These are phyloP conservation scores for Exophiala spinifera DNA, from an alignment of 2,329 filamentous ascomycete genomes.

Conservation along the genomic window DNA sequence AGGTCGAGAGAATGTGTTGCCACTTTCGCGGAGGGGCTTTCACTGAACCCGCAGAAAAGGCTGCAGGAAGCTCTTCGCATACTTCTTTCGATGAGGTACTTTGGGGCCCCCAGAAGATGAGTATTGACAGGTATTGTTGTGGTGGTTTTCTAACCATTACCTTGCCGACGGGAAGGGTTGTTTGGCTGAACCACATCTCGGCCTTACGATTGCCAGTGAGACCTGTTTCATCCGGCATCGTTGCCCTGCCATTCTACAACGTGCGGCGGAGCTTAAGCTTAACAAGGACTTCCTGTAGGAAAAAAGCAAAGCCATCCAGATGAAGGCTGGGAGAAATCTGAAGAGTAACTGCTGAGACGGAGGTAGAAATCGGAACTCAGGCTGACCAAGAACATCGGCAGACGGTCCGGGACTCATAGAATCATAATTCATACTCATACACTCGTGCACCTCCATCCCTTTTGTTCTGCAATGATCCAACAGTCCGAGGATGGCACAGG, in stretches of 20 bases:
- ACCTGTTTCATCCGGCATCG: not conserved
- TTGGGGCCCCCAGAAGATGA: not conserved
- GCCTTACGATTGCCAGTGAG: not conserved
- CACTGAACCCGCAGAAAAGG: not conserved
- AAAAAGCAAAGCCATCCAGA: not conserved
- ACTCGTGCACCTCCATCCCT: slow-evolving; percentile 9
- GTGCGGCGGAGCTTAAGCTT: no score
- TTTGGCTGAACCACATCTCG: not conserved
- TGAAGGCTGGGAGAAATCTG: no score
- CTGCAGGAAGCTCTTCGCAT: no score
- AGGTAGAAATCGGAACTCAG: no score
- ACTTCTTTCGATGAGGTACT: no score
- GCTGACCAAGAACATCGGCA: not conserved
- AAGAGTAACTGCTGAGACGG: no score
- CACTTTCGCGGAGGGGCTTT: not conserved
- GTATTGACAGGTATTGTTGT: not conserved
- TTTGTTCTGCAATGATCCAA: slow-evolving; percentile 18
- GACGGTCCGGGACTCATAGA: slow-evolving; percentile 5
- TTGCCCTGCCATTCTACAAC: not conserved
- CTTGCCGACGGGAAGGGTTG: not conserved
- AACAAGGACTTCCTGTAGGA: not conserved
- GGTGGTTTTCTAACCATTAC: not conserved
- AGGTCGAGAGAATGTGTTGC: not conserved
- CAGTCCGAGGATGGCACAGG: not conserved
- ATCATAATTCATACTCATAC: slow-evolving; percentile 26